phyloP scores from a whole-genome alignment of 2,329 filamentous ascomycete genomes.

The Zymoseptoria passerinii region DNA sequence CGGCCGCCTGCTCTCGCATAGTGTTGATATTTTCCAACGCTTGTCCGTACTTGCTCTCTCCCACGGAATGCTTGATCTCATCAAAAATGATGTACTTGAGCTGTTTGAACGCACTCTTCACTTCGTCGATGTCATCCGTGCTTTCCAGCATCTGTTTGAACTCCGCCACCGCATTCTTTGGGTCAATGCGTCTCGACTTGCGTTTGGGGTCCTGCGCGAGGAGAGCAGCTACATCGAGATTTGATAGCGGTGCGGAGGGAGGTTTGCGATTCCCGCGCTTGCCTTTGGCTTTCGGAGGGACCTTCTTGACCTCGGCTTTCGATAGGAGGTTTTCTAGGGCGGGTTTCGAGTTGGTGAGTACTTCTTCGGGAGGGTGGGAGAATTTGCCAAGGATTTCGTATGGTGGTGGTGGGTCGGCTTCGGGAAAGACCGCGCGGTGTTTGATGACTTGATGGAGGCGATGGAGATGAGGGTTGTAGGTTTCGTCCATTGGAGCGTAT shows the following conservation, averaged over 20 bases:
- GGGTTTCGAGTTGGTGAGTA: slow-evolving; percentile 52
- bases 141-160: slow-evolving; percentile 71
- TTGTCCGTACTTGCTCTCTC: slow-evolving; percentile 63
- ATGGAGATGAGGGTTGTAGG: slow-evolving; percentile 79
- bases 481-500: slow-evolving; percentile 70
- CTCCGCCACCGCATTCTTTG: slow-evolving; percentile 75
- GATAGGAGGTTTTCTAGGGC: slow-evolving; percentile 56
- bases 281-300: slow-evolving; percentile 37
- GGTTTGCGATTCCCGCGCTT: slow-evolving; percentile 53
- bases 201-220: slow-evolving; percentile 47
- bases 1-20: slow-evolving; percentile 68
- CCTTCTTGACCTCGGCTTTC: slow-evolving; percentile 72
- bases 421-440: slow-evolving; percentile 67
- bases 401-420: slow-evolving; percentile 53
- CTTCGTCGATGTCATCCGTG: slow-evolving; percentile 50
- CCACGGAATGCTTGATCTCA: slow-evolving; percentile 64
- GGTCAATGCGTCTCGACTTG: slow-evolving; percentile 48
- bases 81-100: slow-evolving; percentile 63
- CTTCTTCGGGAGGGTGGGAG: slow-evolving; percentile 60
- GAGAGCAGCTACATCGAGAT: slow-evolving; percentile 75
- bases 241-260: slow-evolving; percentile 72
- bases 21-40: slow-evolving; percentile 68
- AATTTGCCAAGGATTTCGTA: slow-evolving; percentile 62
- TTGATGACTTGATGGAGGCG: slow-evolving; percentile 79
- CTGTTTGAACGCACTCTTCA: slow-evolving; percentile 63